Percentiles rank a stretch among this genome's conserved stretches.
These are phyloP conservation scores for Lignosus rhinocerotis DNA, from an alignment of 1,284 basidiomycete species.

Conservation along the genomic window DNA sequence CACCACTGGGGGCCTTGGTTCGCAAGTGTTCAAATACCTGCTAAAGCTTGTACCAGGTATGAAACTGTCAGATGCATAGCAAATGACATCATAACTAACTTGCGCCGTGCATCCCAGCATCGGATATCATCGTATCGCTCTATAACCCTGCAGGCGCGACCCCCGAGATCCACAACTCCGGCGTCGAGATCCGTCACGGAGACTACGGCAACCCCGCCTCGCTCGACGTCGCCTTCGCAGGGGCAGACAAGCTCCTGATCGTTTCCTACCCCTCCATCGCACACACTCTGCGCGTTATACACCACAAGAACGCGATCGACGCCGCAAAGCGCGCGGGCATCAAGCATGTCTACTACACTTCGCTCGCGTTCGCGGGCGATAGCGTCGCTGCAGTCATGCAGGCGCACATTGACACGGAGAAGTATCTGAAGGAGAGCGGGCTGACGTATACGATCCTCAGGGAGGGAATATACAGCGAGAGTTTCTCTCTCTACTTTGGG, in stretches of 20 bases:
- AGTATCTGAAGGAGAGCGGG: slow-evolving; percentile 37
- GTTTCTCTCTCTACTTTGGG: slow-evolving; percentile 39
- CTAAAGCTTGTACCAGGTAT: slow-evolving; percentile 33
- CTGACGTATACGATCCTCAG: slow-evolving; percentile 39
- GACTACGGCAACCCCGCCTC: slow-evolving; percentile 35
- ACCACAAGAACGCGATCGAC: slow-evolving; percentile 40
- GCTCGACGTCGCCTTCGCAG: slow-evolving; percentile 36
- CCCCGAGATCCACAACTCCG: slow-evolving; percentile 22
- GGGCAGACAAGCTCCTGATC: slow-evolving; percentile 38
- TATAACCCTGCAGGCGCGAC: slow-evolving; percentile 36
- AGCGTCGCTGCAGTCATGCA: slow-evolving; percentile 38
- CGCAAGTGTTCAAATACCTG: slow-evolving; percentile 37
- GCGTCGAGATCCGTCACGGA: slow-evolving; percentile 34
- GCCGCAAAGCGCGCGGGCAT: slow-evolving; percentile 37
- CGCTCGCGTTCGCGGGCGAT: slow-evolving; percentile 36
- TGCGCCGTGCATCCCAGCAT: slow-evolving; percentile 15
- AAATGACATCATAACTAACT: neutral
- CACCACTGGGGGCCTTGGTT: slow-evolving; percentile 39
- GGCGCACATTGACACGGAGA: slow-evolving; percentile 40
- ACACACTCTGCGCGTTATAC: slow-evolving; percentile 33
- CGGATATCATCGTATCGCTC: slow-evolving; percentile 35
- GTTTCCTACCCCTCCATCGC: slow-evolving; percentile 40
- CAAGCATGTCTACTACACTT: slow-evolving; percentile 41
- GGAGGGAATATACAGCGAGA: slow-evolving; percentile 43
- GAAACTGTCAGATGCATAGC: neutral